Base-by-base conservation (phyloP, 257 asterid genomes). In the Anisodus tanguticus region DNA sequence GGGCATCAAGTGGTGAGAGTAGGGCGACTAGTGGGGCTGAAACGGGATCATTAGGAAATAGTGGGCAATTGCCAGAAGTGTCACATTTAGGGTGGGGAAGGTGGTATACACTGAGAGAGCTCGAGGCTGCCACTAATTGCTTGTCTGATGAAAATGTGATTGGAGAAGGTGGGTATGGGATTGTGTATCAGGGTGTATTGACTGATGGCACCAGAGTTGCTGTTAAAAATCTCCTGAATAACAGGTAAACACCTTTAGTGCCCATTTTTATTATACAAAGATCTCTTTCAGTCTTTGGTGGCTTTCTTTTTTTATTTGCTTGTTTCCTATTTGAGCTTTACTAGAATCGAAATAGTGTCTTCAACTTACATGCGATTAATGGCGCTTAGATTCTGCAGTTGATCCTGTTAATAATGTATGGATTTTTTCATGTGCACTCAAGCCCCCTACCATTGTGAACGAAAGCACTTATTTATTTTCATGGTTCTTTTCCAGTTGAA, bases 41-140 rank as follows among this genome's bases (percentile, higher is more conserved):
- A 63, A 91, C 94, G 4, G 92, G 91, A 31, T 94, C 99, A 0
- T 85, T 87, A 82, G 97, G 97, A 9, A 97, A 97, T 60, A 92
- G 93, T n/a, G 98, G 97, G 9, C 84, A 90, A 19, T 87, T 96
- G 90, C 98, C 99, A 3, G 99, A 94, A 87, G 98, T 96, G 77
- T 96, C 99, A 2, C 98, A 96, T 89, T 87, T 96, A 90, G 99
- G 99, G 26, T 96, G 99, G 99, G 99, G 99, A 85, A 89, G 98
- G 77, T 96, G 98, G 98, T 96, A 96, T 86, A 96, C 98, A 26
- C 87, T 96, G 88, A 91, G 99, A 89, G 99, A 96, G 90, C 99
- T 96, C 2, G 99, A 95, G 91, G 97, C 93, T 3, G 98, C 98
- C n/a, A 94, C 97, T 7, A 91, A 95, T 90, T 96, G 97, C 16